These are phyloP conservation scores for Bromus sterilis DNA, from an alignment of 176 grass and related monocot species.

Conservation along the genomic window DNA sequence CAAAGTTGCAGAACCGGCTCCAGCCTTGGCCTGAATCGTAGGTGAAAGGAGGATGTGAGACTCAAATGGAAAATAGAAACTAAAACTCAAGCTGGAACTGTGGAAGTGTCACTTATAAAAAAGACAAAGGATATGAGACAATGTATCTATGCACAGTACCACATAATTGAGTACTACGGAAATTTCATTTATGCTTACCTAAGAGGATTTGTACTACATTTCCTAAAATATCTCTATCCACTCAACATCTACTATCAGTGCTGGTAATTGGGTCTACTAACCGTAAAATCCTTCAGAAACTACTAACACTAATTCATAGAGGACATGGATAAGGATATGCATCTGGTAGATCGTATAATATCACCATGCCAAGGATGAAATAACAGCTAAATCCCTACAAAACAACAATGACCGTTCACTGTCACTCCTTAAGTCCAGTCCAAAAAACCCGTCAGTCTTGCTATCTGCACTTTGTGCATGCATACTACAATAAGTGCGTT, in stretches of 20 bases:
- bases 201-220: neutral
- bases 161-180: neutral
- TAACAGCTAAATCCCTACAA: neutral
- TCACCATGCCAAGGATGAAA: neutral
- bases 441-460: neutral
- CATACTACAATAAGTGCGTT: neutral
- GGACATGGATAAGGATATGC: neutral
- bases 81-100: neutral
- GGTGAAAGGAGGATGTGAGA: constrained; percentile 4
- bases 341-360: neutral
- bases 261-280: neutral
- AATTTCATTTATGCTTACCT: neutral
- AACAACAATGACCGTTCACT: neutral
- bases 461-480: neutral
- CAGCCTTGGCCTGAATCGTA: constrained; percentile 85
- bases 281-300: neutral
- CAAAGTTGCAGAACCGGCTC: constrained; percentile 92
- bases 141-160: neutral
- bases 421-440: neutral
- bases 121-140: neutral
- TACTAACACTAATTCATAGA: neutral
- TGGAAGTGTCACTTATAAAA: neutral
- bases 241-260: neutral
- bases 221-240: neutral
- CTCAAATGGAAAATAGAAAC: neutral